A percentile compares a stretch with the other conserved stretches of the same genome.
Conservation (phyloP, 495 filamentous ascomycete genomes). For the Xeromyces bisporus region DNA sequence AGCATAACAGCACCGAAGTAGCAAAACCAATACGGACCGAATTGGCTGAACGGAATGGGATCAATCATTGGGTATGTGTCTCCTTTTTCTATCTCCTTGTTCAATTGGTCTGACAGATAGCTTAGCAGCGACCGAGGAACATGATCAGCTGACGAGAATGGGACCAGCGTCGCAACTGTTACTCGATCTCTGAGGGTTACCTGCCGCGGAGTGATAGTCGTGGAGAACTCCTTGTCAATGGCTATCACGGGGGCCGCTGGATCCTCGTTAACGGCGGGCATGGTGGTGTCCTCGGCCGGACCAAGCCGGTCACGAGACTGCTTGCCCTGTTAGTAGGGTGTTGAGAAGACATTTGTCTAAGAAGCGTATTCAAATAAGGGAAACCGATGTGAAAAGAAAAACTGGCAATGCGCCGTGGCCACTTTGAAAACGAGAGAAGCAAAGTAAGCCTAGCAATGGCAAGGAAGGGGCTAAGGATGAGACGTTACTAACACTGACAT, state of each 20-base stretch:
- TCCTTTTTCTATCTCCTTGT: conserved; percentile 87
- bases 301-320: conserved; percentile 24
- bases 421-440: too few species aligned
- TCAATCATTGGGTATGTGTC: conserved; percentile 93
- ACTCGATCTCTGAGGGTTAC: conserved; percentile 82
- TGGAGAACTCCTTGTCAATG: conserved; percentile 41
- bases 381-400: too few species aligned
- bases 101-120: conserved; percentile 75
- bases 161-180: conserved; percentile 79
- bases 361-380: too few species aligned
- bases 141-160: conserved; percentile 57
- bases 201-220: conserved; percentile 56
- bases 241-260: conserved; percentile 34
- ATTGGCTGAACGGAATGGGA: conserved; percentile 54
- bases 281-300: conserved; percentile 23
- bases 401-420: too few species aligned
- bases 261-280: conserved; percentile 83
- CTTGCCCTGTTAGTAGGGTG: conserved; percentile 20
- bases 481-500: too few species aligned
- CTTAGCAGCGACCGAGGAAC: conserved; percentile 59
- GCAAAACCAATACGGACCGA: conserved; percentile 86
- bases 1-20: conserved; percentile 92
- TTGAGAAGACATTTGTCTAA: too few species aligned
- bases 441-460: too few species aligned
- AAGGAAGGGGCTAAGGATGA: too few species aligned